Percentiles rank a stretch among this genome's conserved stretches.
These are phyloP conservation scores for Boletus fagicola DNA, from an alignment of 768 basidiomycete genomes.

Conservation along the genomic window DNA sequence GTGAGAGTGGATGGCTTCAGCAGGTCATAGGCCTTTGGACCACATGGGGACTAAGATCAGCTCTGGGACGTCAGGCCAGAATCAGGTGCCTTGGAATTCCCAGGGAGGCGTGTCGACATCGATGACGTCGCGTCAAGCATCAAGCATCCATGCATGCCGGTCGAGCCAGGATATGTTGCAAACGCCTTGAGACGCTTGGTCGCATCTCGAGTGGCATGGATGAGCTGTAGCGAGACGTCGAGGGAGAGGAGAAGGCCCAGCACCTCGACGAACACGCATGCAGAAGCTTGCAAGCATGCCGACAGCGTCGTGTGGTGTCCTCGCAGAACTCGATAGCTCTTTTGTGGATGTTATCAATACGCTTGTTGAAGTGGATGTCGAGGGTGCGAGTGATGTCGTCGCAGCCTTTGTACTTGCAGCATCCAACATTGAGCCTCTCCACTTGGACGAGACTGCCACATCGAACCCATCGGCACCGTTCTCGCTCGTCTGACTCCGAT, in stretches of 20 bases:
- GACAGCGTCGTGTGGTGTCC: slow-evolving; percentile 5
- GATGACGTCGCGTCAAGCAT: slow-evolving; percentile 94
- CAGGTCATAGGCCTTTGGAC: too few species aligned
- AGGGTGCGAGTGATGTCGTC: not conserved
- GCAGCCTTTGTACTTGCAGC: not conserved
- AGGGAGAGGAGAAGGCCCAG: slow-evolving; percentile 90
- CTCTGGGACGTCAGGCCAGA: too few species aligned
- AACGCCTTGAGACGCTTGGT: slow-evolving; percentile 94
- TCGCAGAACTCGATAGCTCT: not conserved
- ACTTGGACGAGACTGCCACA: not conserved
- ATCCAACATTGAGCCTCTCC: not conserved
- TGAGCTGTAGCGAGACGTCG: slow-evolving; percentile 86
- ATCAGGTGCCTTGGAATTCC: too few species aligned
- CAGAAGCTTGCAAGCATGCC: too few species aligned
- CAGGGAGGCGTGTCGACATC: too few species aligned
- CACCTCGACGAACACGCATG: slow-evolving; percentile 22
- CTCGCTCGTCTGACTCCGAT: not conserved
- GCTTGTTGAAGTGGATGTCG: not conserved
- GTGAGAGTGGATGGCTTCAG: too few species aligned
- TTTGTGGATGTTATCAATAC: not conserved
- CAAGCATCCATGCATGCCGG: slow-evolving; percentile 84
- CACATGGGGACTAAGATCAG: too few species aligned
- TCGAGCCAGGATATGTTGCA: slow-evolving; percentile 78
- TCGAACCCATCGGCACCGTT: not conserved
- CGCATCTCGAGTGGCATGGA: slow-evolving; percentile 89